Evolutionary conservation across 164 flowering plant genomes (phyloP), one percentile per base, ranked within the genome.

Genomic region (Vitis rupestris): DNA sequence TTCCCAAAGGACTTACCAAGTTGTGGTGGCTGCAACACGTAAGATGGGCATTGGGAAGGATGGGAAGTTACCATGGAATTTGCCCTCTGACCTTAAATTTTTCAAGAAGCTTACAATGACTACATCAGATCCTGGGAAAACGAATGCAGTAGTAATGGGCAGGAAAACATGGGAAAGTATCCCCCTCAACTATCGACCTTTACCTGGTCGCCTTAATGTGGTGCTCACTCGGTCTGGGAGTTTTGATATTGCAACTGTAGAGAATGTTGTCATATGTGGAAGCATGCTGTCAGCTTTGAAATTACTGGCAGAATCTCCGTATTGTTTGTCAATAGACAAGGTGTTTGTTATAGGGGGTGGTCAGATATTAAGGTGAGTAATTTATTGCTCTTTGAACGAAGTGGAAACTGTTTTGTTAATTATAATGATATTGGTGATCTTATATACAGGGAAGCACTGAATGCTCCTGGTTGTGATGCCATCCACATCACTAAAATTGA

Each of bases 111-210:
- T 87, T 29, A 90, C 94, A 12, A 8, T 58, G 63, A 61, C 76
- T 59, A 83, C 92, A 11, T 63, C 80, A 6, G 89, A 84, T 76
- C 83, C 92, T 52, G 65, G n/a, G 9, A 90, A 86, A 66, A 90
- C 70, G 75, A 90, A 90, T 81, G 92, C 92, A 11, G 87, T 90
- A 2, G 68, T 90, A 62, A 90, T 90, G 94, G 94, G 94, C 29
- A 81, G 94, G 58, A 90, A 86, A 74, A 86, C 94, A 10, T 90
- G 94, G 94, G 94, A 90, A 66, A 85, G 90, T 61, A 85, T 90
- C 52, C 92, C 92, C 16, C 64, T 52, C 11, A 67, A 76, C 71
- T 58, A 79, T 68, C 80, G 86, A 11, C 95, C 95, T 64, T 74
- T 90, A 48, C 85, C 87, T 76, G 86, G 89, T 66, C 85, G 95